Evolutionary conservation across 768 basidiomycete genomes (phyloP), one percentile per base, ranked within the genome.

Genomic region (Galerina sulciceps): DNA sequence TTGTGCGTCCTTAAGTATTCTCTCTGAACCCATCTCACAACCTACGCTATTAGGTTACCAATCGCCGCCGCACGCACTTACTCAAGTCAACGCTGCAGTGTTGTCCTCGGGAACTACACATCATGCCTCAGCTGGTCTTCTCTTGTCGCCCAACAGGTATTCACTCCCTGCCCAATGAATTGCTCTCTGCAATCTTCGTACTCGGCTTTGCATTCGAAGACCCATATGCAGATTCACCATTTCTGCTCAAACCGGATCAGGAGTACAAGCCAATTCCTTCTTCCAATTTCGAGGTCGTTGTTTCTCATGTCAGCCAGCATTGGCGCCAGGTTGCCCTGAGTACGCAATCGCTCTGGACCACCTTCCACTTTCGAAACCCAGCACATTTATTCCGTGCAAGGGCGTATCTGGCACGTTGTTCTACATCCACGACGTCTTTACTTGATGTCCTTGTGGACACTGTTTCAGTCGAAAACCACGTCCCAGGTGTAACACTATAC

Each of bases 371-470:
- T 61, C 78, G 82, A 38, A 78, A 81, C 50, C 76, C 75, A 1
- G 67, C 73, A 3, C 84, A 88, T 67, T 74, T 87, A 47, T 59
- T 65, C 17, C 80, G 85, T 34, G 85, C 82, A 22, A 44, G 67
- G 36, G 71, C 69, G 11, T 87, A 82, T 65, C 74, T 87, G 59
- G 59, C 61, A 15, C 75, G 79, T 26, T 78, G 68, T 55, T 67
- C 64, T 18, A 60, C 55, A 35, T 68, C 65, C 17, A 58, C 55
- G 13, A 68, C 60, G 2, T 68, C 61, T 60, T 72, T 74, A 18
- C 71, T 88, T 62, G 80, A 86, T 68, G 83, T 88, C 62, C 73
- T 85, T 52, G 77, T 88, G 62, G 83, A 86, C 65, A 85, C 84
- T 13, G 82, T 84, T 15, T 73, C 84, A 3, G 66, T 69, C 43